phyloP scores from a whole-genome alignment of 2,329 filamentous ascomycete species.

The Venturia pyrina region DNA sequence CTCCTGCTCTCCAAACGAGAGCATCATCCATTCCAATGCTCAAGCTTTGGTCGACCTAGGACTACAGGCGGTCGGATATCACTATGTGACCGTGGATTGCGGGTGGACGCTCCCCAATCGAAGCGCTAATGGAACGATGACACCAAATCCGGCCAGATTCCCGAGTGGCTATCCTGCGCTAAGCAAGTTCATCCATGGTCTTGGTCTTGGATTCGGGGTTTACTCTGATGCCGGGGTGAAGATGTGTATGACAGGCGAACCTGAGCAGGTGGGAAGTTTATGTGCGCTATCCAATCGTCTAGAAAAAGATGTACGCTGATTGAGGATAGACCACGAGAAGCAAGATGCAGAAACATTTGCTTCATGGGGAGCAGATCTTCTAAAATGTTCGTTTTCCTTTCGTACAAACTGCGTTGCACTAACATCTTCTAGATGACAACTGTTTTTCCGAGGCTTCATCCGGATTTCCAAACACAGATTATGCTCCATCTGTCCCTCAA shows the following conservation, averaged over 20 bases:
- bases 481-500: background rate
- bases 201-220: constrained; percentile 43
- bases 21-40: background rate
- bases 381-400: constrained; percentile 46
- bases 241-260: background rate
- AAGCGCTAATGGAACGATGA: constrained; percentile 32
- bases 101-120: constrained; percentile 38
- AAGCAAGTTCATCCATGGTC: constrained; percentile 28
- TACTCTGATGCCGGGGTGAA: constrained; percentile 36
- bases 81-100: constrained; percentile 44
- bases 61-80: constrained; percentile 37
- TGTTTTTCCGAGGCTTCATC: constrained; percentile 13
- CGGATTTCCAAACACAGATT: constrained; percentile 31
- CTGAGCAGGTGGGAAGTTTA: constrained; percentile 10
- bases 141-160: constrained; percentile 23
- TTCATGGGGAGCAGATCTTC: constrained; percentile 37
- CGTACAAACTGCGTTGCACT: background rate
- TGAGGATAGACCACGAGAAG: constrained; percentile 33
- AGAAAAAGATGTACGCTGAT: constrained; percentile 42
- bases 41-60: constrained; percentile 33
- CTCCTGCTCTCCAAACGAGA: background rate
- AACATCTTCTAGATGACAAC: background rate
- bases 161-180: background rate
- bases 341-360: constrained; percentile 41
- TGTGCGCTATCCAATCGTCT: constrained; percentile 17